Conservation (phyloP, 139 green algal genomes). For the Parachlorella kessleri region DNA sequence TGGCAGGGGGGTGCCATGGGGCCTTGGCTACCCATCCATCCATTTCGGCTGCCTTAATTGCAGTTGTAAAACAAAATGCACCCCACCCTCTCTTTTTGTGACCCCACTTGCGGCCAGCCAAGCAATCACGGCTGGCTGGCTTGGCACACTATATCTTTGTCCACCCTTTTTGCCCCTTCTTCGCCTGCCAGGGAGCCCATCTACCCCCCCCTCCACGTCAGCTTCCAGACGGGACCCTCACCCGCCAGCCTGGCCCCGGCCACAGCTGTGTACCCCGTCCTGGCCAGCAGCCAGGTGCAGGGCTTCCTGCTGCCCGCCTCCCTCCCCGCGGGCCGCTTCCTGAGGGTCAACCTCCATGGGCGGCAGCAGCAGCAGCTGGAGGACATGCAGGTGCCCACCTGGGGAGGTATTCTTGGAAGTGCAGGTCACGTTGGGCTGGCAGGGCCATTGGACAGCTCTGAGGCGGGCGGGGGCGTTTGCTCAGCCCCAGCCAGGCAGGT, state of each 20-base stretch:
- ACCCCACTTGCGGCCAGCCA: too few species aligned
- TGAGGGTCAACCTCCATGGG: slow-evolving; percentile 23
- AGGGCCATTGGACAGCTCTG: background rate
- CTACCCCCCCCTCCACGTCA: slow-evolving; percentile 29
- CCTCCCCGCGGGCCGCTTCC: slow-evolving; percentile 22
- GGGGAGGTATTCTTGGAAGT: background rate
- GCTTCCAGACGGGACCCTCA: slow-evolving; percentile 22
- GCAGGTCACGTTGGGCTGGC: too few species aligned
- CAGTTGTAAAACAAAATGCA: too few species aligned
- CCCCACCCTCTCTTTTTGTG: too few species aligned
- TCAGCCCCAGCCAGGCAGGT: background rate
- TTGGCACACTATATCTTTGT: too few species aligned
- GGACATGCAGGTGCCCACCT: slow-evolving; percentile 9
- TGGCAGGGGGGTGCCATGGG: too few species aligned
- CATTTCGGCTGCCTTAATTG: too few species aligned
- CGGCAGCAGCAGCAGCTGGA: slow-evolving; percentile 35
- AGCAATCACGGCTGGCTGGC: too few species aligned
- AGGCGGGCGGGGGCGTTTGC: too few species aligned
- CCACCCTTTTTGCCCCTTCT: too few species aligned
- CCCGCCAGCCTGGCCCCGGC: slow-evolving; percentile 17
- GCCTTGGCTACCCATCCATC: too few species aligned
- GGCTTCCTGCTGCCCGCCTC: slow-evolving; percentile 25
- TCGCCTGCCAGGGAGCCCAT: slow-evolving; percentile 15
- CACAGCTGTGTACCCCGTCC: slow-evolving; percentile 1
- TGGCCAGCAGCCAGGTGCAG: slow-evolving; percentile 3